These are phyloP conservation scores for Monsonia emarginata DNA, from an alignment of 441 rosid genomes.

Conservation along the genomic window DNA sequence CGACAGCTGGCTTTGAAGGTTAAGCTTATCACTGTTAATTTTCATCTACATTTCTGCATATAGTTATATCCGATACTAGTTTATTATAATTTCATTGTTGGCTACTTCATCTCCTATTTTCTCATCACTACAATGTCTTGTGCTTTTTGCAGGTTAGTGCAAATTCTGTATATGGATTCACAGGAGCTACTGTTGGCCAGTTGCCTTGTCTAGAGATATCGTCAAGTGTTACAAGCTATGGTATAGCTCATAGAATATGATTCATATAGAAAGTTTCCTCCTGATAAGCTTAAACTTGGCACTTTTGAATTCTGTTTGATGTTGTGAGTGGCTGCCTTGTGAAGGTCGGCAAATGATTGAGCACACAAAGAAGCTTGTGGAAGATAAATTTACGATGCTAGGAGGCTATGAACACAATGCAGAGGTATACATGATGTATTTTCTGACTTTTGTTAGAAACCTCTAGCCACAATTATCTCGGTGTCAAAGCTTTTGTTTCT, in stretches of 20 bases:
- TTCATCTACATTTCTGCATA: conserved; percentile 5
- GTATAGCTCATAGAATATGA: conserved; percentile 28
- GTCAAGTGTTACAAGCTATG: conserved; percentile 97
- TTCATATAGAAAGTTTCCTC: conserved; percentile 4
- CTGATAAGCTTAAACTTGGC: conserved; percentile 7
- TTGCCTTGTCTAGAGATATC: conserved; percentile 94
- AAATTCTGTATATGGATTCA: conserved; percentile 95
- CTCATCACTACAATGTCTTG: conserved; percentile 17
- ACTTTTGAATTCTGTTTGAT: conserved; percentile 17
- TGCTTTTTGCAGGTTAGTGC: conserved; percentile 69
- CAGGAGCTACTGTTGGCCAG: conserved; percentile 91
- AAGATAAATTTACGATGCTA: conserved; percentile 66
- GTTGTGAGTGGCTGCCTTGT: conserved; percentile 25
- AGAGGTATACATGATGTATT: conserved; percentile 40
- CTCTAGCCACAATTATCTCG: not conserved
- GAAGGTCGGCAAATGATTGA: conserved; percentile 98
- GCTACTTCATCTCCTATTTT: not conserved
- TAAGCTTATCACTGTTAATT: conserved; percentile 15
- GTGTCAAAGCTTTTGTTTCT: not conserved
- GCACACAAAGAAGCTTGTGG: conserved; percentile 80
- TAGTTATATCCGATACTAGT: no score
- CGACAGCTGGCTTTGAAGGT: conserved; percentile 95
- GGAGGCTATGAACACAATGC: conserved; percentile 80
- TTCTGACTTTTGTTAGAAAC: not conserved
- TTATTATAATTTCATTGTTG: not conserved